Percentiles rank a stretch among this genome's conserved stretches.
Conservation (phyloP, 129 eudicot genomes). For the Artemisia argyi region DNA sequence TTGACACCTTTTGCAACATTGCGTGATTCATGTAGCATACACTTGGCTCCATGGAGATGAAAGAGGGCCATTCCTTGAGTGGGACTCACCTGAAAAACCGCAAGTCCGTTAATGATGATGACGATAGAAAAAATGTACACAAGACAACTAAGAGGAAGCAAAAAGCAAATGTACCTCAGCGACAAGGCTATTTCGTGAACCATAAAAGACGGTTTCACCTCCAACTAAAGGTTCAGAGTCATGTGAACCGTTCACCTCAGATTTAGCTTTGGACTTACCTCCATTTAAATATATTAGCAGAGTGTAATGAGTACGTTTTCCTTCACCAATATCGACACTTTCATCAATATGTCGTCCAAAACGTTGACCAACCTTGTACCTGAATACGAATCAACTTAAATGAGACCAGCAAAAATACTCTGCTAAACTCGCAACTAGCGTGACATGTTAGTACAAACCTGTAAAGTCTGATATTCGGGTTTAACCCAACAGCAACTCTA, state of each 20-base stretch:
- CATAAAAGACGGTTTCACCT: constrained; percentile 97
- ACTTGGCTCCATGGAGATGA: constrained; percentile 91
- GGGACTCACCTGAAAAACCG: constrained; percentile 64
- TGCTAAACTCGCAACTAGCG: background rate
- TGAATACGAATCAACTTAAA: constrained; percentile 25
- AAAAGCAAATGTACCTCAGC: constrained; percentile 63
- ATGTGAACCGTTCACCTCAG: constrained; percentile 29
- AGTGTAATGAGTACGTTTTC: constrained; percentile 77
- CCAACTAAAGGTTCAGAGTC: constrained; percentile 72
- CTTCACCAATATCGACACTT: constrained; percentile 86
- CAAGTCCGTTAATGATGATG: background rate
- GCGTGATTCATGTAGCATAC: constrained; percentile 95
- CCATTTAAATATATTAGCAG: constrained; percentile 88
- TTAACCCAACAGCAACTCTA: constrained; percentile 87
- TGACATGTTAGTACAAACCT: constrained; percentile 46
- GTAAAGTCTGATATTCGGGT: constrained; percentile 88
- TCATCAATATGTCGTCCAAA: constrained; percentile 99
- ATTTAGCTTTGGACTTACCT: constrained; percentile 38
- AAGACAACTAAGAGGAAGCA: background rate
- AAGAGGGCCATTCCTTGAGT: constrained; percentile 91
- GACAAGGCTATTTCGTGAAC: constrained; percentile 73
- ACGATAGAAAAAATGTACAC: background rate
- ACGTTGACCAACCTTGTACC: constrained; percentile 89
- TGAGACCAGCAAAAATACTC: background rate
- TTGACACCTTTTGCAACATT: constrained; percentile 79